A percentile compares a stretch with the other conserved stretches of the same genome.
Conservation (phyloP, 164 flowering plant species). For the Tinospora cordifolia region DNA sequence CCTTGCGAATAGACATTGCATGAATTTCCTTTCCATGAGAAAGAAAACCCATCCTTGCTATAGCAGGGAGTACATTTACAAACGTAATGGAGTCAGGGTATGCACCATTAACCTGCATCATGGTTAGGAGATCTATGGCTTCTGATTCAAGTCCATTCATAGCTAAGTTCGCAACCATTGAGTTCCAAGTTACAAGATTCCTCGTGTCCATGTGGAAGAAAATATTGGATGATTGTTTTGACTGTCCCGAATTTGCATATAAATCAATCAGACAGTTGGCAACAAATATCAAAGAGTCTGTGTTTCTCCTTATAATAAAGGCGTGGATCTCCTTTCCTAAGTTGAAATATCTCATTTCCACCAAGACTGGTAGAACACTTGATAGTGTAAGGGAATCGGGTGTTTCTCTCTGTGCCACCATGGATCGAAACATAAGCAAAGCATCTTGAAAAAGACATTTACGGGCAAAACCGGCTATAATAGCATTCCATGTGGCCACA, state of each 20-base stretch:
- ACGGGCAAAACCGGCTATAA: conserved; percentile 38
- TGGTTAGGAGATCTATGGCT: conserved; percentile 23
- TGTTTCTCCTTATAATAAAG: conserved; percentile 32
- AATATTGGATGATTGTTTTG: conserved; percentile 29
- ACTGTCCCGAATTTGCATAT: conserved; percentile 51
- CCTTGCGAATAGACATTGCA: conserved; percentile 28
- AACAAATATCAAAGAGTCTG: conserved; percentile 42
- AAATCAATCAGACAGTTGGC: conserved; percentile 51
- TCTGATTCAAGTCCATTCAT: conserved; percentile 24
- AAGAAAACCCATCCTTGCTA: conserved; percentile 34
- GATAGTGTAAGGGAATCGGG: conserved; percentile 43
- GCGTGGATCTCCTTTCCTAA: conserved; percentile 49
- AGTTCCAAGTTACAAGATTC: conserved; percentile 59
- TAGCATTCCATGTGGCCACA: conserved; percentile 55
- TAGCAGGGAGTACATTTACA: conserved; percentile 40
- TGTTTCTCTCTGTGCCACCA: conserved; percentile 28
- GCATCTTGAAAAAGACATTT: conserved; percentile 26
- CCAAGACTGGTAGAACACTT: conserved; percentile 44
- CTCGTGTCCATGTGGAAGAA: conserved; percentile 28
- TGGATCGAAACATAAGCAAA: conserved; percentile 37
- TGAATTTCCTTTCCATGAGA: conserved; percentile 37
- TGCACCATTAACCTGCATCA: conserved; percentile 27
- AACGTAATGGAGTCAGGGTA: conserved; percentile 31
- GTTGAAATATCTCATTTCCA: conserved; percentile 34
- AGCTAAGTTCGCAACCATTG: conserved; percentile 39